A percentile compares a stretch with the other conserved stretches of the same genome.
These are phyloP conservation scores for Dactylella cylindrospora DNA, from an alignment of 2,329 filamentous ascomycete species.

Conservation along the genomic window DNA sequence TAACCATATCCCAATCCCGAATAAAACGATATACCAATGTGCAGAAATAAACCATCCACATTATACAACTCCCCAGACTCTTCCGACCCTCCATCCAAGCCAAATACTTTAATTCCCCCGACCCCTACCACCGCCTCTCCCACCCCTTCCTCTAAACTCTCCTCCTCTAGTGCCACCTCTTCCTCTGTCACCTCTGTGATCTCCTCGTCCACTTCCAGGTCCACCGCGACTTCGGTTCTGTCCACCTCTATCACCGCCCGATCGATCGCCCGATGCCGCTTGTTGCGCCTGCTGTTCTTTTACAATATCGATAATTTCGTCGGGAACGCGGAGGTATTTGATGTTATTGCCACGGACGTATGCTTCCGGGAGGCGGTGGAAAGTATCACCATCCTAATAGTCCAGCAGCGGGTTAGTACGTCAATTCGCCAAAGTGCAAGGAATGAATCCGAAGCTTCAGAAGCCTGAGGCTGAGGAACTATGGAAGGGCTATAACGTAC, in stretches of 20 bases:
- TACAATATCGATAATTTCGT: constrained; percentile 92
- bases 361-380: constrained; percentile 85
- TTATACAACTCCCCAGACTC: constrained; percentile 7
- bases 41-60: no score
- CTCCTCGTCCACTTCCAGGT: constrained; percentile 60
- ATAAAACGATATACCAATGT: no score
- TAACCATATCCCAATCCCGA: no score
- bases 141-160: constrained; percentile 17
- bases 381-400: constrained; percentile 65
- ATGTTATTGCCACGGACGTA: constrained; percentile 99
- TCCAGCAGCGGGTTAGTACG: not conserved
- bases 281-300: constrained; percentile 87
- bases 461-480: not conserved
- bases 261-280: constrained; percentile 57
- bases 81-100: not conserved
- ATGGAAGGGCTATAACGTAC: constrained; percentile 54
- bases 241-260: constrained; percentile 53
- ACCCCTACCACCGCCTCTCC: constrained; percentile 22
- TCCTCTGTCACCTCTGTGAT: constrained; percentile 58
- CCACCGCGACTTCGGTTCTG: constrained; percentile 59
- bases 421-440: no score
- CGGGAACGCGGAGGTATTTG: constrained; percentile 93
- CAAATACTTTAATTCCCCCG: constrained; percentile 19
- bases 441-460: not conserved
- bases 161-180: constrained; percentile 57